Base-by-base conservation (phyloP, 2,329 filamentous ascomycete genomes). In the Phaeosphaeriaceae sp. region DNA sequence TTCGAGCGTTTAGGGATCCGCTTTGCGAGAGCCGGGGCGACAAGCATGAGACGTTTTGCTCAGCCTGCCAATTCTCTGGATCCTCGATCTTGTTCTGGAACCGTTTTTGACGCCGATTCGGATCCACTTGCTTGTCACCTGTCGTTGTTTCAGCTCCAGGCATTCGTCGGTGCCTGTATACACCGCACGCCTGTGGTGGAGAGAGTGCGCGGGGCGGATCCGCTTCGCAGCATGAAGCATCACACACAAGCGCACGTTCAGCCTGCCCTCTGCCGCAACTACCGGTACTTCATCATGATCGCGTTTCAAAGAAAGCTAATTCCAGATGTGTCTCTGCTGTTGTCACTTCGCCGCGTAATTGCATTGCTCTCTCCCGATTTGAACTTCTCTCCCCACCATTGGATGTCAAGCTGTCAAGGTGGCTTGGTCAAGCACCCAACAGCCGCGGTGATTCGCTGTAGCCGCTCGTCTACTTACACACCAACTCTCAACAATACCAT, bases 121-220 rank as follows among this genome's bases (percentile, higher is more conserved):
- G 53, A 51, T 63, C 62, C 62, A 63, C 64, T 54, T 61, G 58
- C 56, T 57, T 62, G 63, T 67, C 62, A 69, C 66, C 65, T 63
- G 53, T 57, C 48, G 56, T 57, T 49, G 58, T 53, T 51, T 62
- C 59, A 66, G 59, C 56, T 65, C 55, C 40, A 54, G 61, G n/a
- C 21, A 47, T 44, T 33, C 21, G 50, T 27, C 44, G 53, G 53
- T 54, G 47, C 22, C 13, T 47, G 31, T 36, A 6, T 6, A n/a
- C n/a, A n/a, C n/a, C 25, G 25, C 25, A 15, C 31, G 31, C 31
- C 45, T 47, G 25, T 21, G 21, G 54, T 49, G 59, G 51, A 50
- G 33, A 53, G 48, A 50, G 33, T 56, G 48, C 19, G 45, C 45
- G 22, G 41, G 49, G 47, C 52, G 44, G 53, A 36, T 56, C 53